A percentile compares a stretch with the other conserved stretches of the same genome.
Evolutionary conservation across 2,329 filamentous ascomycete species (phyloP).

Genomic region (Gliomastix tumulicola): DNA sequence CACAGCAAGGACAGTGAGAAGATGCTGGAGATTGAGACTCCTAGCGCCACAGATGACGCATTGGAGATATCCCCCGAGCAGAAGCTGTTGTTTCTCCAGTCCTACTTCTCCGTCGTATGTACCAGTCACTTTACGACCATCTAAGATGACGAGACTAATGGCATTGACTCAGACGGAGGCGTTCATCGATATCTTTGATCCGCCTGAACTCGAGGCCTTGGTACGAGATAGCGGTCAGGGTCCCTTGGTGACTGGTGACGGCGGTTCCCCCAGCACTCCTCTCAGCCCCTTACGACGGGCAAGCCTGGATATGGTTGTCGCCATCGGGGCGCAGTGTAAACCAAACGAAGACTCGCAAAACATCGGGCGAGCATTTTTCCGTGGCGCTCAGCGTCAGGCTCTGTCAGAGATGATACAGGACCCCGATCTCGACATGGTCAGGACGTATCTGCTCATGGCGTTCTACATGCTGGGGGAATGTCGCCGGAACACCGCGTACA

Average conservation of each 20-base stretch:
- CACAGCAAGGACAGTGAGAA: slow-evolving; percentile 40
- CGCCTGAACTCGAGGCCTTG: slow-evolving; percentile 16
- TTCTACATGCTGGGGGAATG: slow-evolving; percentile 55
- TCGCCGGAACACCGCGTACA: slow-evolving; percentile 52
- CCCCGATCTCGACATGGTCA: slow-evolving; percentile 44
- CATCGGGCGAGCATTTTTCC: slow-evolving; percentile 39
- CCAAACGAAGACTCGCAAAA: slow-evolving; percentile 35
- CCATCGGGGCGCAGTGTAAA: slow-evolving; percentile 43
- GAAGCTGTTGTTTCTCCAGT: too few species aligned
- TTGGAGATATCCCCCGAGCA: too few species aligned
- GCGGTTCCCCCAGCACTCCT: slow-evolving; percentile 1
- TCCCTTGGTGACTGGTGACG: too few species aligned
- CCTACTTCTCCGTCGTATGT: too few species aligned
- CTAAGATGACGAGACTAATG: too few species aligned
- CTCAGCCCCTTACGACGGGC: too few species aligned
- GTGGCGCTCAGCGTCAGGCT: slow-evolving; percentile 37
- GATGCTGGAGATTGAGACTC: slow-evolving; percentile 41
- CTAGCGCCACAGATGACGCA: slow-evolving; percentile 6
- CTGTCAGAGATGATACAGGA: slow-evolving; percentile 45
- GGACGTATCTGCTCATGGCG: slow-evolving; percentile 46
- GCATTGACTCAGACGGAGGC: slow-evolving; percentile 19
- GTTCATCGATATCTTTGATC: slow-evolving; percentile 21
- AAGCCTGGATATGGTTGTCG: slow-evolving; percentile 42
- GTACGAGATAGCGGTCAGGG: slow-evolving; percentile 4
- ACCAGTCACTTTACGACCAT: too few species aligned